phyloP scores from a whole-genome alignment of 768 basidiomycete genomes.

The Naganishia kalamii region DNA sequence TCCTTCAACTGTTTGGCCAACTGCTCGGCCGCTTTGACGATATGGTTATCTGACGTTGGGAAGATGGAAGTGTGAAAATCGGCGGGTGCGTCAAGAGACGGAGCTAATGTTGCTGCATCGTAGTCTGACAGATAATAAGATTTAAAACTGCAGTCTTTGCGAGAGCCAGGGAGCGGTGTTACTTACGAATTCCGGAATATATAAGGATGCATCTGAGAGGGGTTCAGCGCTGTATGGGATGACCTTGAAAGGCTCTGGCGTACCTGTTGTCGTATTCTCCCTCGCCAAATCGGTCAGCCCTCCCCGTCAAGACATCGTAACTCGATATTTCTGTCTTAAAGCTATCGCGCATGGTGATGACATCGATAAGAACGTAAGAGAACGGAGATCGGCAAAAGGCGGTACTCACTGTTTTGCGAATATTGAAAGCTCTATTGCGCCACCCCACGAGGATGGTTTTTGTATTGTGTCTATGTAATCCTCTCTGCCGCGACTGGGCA shows the following conservation, averaged over 20 bases:
- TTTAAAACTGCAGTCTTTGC: not conserved
- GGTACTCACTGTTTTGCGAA: conserved; percentile 60
- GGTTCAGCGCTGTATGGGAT: conserved; percentile 4
- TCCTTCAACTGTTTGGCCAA: conserved; percentile 66
- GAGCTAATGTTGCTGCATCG: conserved; percentile 79
- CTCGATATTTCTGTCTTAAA: conserved; percentile 80
- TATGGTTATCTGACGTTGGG: conserved; percentile 50
- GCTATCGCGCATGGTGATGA: conserved; percentile 24
- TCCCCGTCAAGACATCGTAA: conserved; percentile 84
- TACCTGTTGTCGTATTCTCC: conserved; percentile 48
- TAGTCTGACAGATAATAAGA: conserved; percentile 54
- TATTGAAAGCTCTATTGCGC: conserved; percentile 78
- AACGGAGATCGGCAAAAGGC: not conserved
- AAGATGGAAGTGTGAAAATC: conserved; percentile 90
- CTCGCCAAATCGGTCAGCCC: conserved; percentile 73
- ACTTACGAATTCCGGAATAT: conserved; percentile 77
- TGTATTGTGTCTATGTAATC: conserved; percentile 76
- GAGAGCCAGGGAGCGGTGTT: too few relatives aligned
- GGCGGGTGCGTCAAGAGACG: conserved; percentile 62
- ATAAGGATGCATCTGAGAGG: conserved; percentile 60
- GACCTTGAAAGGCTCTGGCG: conserved; percentile 30
- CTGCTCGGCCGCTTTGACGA: conserved; percentile 52
- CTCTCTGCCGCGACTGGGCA: conserved; percentile 55
- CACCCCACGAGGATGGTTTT: conserved; percentile 80
- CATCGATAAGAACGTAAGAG: not conserved